Conservation (phyloP, 2,329 filamentous ascomycete species). For the Stemphylium vesicarium region DNA sequence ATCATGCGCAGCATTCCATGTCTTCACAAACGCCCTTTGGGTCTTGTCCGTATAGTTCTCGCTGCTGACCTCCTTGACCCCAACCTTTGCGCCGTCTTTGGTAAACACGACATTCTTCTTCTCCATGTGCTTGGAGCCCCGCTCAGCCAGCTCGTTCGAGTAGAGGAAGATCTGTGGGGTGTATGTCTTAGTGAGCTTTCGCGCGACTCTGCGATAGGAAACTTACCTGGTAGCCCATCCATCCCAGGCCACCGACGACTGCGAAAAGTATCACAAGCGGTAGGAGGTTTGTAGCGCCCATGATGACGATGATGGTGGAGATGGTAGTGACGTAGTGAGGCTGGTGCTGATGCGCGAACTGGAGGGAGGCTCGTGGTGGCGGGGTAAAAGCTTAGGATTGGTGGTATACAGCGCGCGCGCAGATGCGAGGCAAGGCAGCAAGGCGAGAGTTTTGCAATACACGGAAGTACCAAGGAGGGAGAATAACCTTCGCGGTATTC, state of each 20-base stretch:
- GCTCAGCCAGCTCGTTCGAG: conserved; percentile 68
- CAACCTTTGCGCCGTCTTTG: conserved; percentile 75
- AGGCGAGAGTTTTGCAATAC: not conserved
- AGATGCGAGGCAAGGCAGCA: not conserved
- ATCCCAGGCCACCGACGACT: conserved; percentile 64
- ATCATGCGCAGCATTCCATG: conserved; percentile 54
- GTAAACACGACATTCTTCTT: conserved; percentile 77
- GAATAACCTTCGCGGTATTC: not conserved
- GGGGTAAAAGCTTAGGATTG: conserved; percentile 1
- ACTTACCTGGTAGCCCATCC: conserved; percentile 69
- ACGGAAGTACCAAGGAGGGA: not conserved
- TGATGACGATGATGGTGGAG: conserved; percentile 17
- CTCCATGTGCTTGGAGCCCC: conserved; percentile 73
- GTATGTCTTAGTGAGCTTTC: conserved; percentile 5
- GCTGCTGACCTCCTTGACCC: conserved; percentile 70
- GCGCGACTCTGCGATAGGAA: not conserved
- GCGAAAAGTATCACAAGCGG: conserved; percentile 70
- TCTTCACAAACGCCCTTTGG: conserved; percentile 64
- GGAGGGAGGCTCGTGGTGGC: not conserved
- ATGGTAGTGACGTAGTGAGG: conserved; percentile 15
- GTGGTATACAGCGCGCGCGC: not conserved
- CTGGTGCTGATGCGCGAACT: not conserved
- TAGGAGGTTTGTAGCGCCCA: conserved; percentile 60
- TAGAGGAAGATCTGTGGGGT: conserved; percentile 66
- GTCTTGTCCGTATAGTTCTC: conserved; percentile 78